Percentiles rank a stretch among this genome's conserved stretches.
These are phyloP conservation scores for Colletotrichum caudatum DNA, from an alignment of 2,329 filamentous ascomycete genomes.

Conservation along the genomic window DNA sequence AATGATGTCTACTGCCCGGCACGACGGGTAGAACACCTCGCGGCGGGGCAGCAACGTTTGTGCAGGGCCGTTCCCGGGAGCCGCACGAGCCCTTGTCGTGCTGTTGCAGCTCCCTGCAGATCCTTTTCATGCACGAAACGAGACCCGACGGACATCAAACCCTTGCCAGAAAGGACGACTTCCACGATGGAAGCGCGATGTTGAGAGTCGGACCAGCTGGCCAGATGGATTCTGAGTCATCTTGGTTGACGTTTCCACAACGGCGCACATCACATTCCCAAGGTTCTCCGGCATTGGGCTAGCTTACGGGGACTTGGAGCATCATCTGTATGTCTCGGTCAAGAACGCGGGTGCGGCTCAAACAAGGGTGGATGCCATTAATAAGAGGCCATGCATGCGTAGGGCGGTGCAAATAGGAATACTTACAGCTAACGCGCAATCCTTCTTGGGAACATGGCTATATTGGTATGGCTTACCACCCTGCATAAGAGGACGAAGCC, in stretches of 20 bases:
- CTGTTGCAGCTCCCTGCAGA: slow-evolving; percentile 27
- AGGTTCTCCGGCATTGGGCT: background rate
- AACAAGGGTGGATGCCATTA: slow-evolving; percentile 11
- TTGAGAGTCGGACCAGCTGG: background rate
- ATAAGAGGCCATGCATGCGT: slow-evolving; percentile 12
- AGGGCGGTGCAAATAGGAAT: background rate
- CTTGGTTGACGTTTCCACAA: background rate
- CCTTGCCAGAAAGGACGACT: background rate
- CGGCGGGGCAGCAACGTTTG: background rate
- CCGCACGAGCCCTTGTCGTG: slow-evolving; percentile 26
- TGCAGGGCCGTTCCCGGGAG: slow-evolving; percentile 31
- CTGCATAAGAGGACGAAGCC: background rate
- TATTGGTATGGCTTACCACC: background rate
- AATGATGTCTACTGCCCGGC: slow-evolving; percentile 13
- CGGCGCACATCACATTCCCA: background rate
- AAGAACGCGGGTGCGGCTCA: slow-evolving; percentile 18
- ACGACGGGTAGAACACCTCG: background rate
- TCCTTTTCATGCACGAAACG: slow-evolving; percentile 33
- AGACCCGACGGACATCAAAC: slow-evolving; percentile 28
- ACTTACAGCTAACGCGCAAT: slow-evolving; percentile 2
- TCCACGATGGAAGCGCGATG: background rate
- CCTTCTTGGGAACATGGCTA: background rate
- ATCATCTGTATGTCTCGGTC: background rate
- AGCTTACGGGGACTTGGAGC: background rate
- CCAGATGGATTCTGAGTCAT: background rate